A percentile compares a stretch with the other conserved stretches of the same genome.
These are phyloP conservation scores for Apiotrichum gracile DNA, from an alignment of 1,284 basidiomycete genomes.

Conservation along the genomic window DNA sequence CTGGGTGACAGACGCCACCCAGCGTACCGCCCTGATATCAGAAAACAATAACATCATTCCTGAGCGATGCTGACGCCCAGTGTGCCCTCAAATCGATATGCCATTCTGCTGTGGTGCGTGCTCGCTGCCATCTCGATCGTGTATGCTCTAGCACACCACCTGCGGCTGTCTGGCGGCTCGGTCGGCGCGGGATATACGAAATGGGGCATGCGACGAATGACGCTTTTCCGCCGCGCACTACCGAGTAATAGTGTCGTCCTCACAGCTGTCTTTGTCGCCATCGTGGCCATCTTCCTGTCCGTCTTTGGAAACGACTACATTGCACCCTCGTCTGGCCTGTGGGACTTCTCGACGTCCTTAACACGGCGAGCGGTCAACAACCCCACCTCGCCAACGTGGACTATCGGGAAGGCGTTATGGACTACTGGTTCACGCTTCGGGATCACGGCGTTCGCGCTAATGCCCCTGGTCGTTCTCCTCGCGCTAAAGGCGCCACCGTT, in stretches of 20 bases:
- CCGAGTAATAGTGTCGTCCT: constrained; percentile 61
- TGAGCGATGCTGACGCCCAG: constrained; percentile 10
- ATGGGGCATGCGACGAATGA: constrained; percentile 34
- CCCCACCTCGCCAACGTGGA: constrained; percentile 45
- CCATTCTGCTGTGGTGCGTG: constrained; percentile 40
- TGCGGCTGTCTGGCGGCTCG: constrained; percentile 33
- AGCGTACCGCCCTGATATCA: too few relatives aligned
- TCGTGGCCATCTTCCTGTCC: constrained; percentile 51
- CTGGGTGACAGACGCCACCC: too few relatives aligned
- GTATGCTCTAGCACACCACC: constrained; percentile 38
- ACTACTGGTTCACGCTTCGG: constrained; percentile 67
- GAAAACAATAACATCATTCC: too few relatives aligned
- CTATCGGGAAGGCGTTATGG: constrained; percentile 71
- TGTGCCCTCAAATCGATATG: constrained; percentile 42
- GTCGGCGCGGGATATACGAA: constrained; percentile 34
- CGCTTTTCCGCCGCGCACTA: constrained; percentile 45
- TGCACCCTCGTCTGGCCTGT: constrained; percentile 54
- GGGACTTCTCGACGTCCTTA: constrained; percentile 40
- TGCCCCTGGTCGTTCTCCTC: constrained; percentile 69
- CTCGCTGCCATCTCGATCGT: constrained; percentile 30
- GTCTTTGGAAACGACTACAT: constrained; percentile 71
- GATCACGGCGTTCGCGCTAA: constrained; percentile 68
- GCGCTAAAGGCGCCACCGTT: constrained; percentile 77
- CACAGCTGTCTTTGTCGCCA: constrained; percentile 49
- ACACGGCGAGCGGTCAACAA: neutral